Percentiles rank a stretch among this genome's conserved stretches.
Conservation (phyloP, 495 filamentous ascomycete genomes). For the Staphylotrichum tortipilum region DNA sequence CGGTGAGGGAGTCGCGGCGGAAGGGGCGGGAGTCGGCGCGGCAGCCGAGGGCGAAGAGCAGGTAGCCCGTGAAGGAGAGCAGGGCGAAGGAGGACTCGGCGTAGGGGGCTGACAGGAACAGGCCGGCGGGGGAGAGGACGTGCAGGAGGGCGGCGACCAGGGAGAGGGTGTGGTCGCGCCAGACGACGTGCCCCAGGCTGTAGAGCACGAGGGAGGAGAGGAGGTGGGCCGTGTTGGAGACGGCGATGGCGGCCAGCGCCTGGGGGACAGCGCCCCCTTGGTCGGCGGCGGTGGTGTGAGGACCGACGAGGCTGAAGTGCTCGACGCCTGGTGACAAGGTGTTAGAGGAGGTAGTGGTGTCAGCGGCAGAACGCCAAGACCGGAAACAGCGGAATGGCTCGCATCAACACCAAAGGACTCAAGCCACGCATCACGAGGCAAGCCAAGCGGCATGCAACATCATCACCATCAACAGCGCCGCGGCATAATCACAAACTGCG, state of each 20-base stretch:
- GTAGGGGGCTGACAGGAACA: slow-evolving; percentile 86
- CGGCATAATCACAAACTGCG: too few species aligned
- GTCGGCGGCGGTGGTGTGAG: neutral
- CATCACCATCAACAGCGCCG: too few species aligned
- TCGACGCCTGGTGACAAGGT: slow-evolving; percentile 1
- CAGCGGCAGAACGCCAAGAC: neutral
- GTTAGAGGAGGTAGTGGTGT: too few species aligned
- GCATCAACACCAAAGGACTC: too few species aligned
- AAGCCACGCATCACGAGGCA: too few species aligned
- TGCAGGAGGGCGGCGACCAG: slow-evolving; percentile 65
- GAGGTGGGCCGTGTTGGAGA: slow-evolving; percentile 68
- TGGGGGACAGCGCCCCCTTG: slow-evolving; percentile 10
- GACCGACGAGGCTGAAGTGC: slow-evolving; percentile 3
- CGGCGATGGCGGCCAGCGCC: slow-evolving; percentile 46
- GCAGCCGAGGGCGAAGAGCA: slow-evolving; percentile 56
- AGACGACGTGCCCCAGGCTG: slow-evolving; percentile 41
- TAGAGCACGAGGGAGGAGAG: slow-evolving; percentile 65
- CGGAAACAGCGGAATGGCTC: neutral
- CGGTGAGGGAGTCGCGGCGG: slow-evolving; percentile 35
- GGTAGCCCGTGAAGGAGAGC: slow-evolving; percentile 63
- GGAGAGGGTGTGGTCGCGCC: slow-evolving; percentile 41
- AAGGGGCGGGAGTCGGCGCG: slow-evolving; percentile 8
- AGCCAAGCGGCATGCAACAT: too few species aligned
- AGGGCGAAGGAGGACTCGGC: slow-evolving; percentile 73
- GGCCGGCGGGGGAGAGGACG: slow-evolving; percentile 74